A percentile compares a stretch with the other conserved stretches of the same genome.
Conservation (phyloP, 1,284 basidiomycete species). For the Sporisorium graminicola region DNA sequence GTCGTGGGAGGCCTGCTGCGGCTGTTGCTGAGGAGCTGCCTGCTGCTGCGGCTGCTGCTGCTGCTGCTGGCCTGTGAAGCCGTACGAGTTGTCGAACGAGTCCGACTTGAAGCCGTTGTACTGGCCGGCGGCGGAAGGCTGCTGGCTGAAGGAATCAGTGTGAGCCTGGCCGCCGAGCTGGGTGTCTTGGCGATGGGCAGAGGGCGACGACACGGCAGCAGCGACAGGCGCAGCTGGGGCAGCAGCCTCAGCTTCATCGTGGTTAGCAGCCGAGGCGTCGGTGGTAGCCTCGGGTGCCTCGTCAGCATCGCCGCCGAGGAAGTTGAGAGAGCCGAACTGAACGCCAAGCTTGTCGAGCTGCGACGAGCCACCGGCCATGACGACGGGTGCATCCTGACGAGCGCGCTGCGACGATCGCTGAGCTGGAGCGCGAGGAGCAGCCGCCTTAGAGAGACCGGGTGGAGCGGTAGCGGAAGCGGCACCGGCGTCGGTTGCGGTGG, state of each 20-base stretch:
- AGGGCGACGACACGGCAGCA: constrained; percentile 26
- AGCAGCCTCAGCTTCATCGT: constrained; percentile 26
- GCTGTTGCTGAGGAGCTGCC: constrained; percentile 25
- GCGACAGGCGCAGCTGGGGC: constrained; percentile 17
- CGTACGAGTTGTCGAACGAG: constrained; percentile 52
- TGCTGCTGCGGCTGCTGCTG: constrained; percentile 37
- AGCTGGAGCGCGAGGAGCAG: constrained; percentile 37
- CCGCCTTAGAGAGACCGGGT: constrained; percentile 52
- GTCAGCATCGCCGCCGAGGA: constrained; percentile 61
- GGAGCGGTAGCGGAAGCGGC: constrained; percentile 29
- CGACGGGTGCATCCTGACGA: constrained; percentile 65
- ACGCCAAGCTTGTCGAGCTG: constrained; percentile 67
- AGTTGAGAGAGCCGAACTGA: constrained; percentile 67
- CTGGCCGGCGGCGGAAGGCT: constrained; percentile 26
- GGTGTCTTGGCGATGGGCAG: constrained; percentile 36
- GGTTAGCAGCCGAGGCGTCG: constrained; percentile 11
- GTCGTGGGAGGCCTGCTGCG: constrained; percentile 43
- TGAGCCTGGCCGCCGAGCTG: constrained; percentile 35
- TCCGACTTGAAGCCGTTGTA: constrained; percentile 56
- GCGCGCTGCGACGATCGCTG: constrained; percentile 62
- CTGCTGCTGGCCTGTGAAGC: constrained; percentile 46
- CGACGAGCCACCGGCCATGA: constrained; percentile 64
- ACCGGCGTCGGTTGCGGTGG: constrained; percentile 15
- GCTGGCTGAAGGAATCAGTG: constrained; percentile 40
- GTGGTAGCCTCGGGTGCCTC: constrained; percentile 22